phyloP scores from a whole-genome alignment of 345 rosid species.

The Brassica cretica region DNA sequence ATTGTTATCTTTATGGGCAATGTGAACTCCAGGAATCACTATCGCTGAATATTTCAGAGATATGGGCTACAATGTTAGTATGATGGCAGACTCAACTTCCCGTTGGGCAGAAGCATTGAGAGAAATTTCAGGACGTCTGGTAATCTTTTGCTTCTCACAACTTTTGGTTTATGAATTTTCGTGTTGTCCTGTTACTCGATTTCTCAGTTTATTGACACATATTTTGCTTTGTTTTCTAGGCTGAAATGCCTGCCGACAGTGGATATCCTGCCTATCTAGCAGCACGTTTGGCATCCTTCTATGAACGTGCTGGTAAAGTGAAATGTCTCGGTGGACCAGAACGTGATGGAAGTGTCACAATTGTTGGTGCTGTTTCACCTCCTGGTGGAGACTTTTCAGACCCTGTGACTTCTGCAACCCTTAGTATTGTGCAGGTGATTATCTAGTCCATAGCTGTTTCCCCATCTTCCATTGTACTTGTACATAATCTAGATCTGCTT shows the following conservation, averaged over 20 bases:
- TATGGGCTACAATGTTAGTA: conserved; percentile 98
- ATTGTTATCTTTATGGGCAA: background rate
- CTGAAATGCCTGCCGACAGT: conserved; percentile 99
- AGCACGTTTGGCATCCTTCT: conserved; percentile 96
- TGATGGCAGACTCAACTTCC: conserved; percentile 99
- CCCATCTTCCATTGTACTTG: background rate
- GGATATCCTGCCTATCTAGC: conserved; percentile 99
- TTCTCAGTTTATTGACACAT: conserved; percentile 19
- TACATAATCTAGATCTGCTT: background rate
- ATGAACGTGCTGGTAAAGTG: conserved; percentile 99
- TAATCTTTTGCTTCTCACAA: conserved; percentile 33
- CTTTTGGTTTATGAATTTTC: conserved; percentile 1
- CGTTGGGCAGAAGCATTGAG: conserved; percentile 99
- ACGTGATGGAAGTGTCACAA: conserved; percentile 97
- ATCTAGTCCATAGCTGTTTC: conserved; percentile 12
- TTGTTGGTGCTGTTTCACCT: conserved; percentile 99
- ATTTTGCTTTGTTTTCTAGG: conserved; percentile 53
- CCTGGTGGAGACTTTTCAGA: conserved; percentile 99
- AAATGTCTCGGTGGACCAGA: conserved; percentile 98
- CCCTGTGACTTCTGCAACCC: conserved; percentile 99
- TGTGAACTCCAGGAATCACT: conserved; percentile 74
- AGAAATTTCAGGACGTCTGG: conserved; percentile 99
- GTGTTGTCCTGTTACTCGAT: background rate
- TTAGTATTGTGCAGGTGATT: conserved; percentile 96
- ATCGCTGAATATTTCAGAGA: conserved; percentile 98